phyloP scores from a whole-genome alignment of 176 grass and related monocot genomes.

The Ampelocalamus luodianensis region DNA sequence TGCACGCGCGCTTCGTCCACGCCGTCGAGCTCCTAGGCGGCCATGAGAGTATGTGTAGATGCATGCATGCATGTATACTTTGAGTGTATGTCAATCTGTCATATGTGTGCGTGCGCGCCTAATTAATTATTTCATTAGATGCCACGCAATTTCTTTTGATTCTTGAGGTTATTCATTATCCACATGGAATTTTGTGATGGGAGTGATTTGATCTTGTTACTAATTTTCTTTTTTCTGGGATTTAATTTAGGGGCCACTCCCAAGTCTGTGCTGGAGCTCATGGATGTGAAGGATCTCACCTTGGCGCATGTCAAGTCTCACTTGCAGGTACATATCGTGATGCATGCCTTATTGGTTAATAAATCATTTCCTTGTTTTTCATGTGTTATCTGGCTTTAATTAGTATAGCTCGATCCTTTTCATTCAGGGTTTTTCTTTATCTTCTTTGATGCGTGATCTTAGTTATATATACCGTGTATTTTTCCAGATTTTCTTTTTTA shows the following conservation, averaged over 20 bases:
- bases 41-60: constrained; percentile 47
- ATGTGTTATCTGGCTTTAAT: too few relatives aligned
- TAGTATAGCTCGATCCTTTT: too few relatives aligned
- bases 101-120: neutral
- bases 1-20: constrained; percentile 51
- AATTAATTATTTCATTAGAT: neutral
- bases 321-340: constrained; percentile 25
- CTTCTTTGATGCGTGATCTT: neutral
- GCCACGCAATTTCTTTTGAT: neutral
- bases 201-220: neutral
- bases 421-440: neutral
- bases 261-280: constrained; percentile 59
- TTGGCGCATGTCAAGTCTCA: constrained; percentile 64
- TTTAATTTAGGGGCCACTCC: constrained; percentile 45
- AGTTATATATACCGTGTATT: neutral
- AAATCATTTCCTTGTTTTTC: neutral
- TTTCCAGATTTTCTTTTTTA: neutral
- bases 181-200: neutral
- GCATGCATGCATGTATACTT: neutral
- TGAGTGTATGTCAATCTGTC: too few relatives aligned
- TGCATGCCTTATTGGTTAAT: neutral
- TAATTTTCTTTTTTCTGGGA: neutral
- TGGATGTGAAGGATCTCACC: constrained; percentile 66
- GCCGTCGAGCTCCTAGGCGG: constrained; percentile 52
- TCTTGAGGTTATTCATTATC: neutral